Evolutionary conservation across 2,329 filamentous ascomycete species (phyloP), one percentile per base, ranked within the genome.

Genomic region (Lecanicillium sp.): DNA sequence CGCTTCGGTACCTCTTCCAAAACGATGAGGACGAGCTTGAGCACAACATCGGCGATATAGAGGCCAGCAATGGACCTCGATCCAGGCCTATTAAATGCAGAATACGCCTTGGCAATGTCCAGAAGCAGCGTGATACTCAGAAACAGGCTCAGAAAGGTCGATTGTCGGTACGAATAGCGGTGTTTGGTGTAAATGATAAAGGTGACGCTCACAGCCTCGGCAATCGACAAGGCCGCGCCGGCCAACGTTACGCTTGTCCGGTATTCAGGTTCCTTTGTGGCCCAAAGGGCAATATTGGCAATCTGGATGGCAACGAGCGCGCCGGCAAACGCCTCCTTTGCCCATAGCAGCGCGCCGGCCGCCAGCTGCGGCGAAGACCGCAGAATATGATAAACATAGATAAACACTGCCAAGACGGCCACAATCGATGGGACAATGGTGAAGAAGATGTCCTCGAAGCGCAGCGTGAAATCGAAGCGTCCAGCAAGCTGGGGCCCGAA

Each of bases 131-230:
- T 56, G 7, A 53, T 36, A 29, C 59, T 43, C 5, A 65, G 48
- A 28, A 56, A 65, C 3, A 37, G 13, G 19, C 44, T 49, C 9
- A 64, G 44, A 1, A 65, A 36, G 1, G 50, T 41, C 1, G 61
- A 59, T 1, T 61, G 59, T 14, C 53, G 49, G 2, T 47, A 41
- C 5, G 58, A 55, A 7, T 50, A 51, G 11, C 27, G 41, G 32
- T 65, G 62, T 39, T 65, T 60, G 0, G 40, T 11, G 28, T 55
- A 64, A 1, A 56, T 59, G 5, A 64, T 33, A 0, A 49, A 28
- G 1, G 38, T 43, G n/a, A 62, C 42, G 3, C 41, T 47, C 5
- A 58, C 5, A 0, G 52, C 48, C 19, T 54, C 54, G 9, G 58
- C 17, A 3, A 59, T 37, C 0, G 42, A 45, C 5, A 64, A 34